These are phyloP conservation scores for Centella asiatica DNA, from an alignment of 129 eudicot genomes.

Conservation along the genomic window DNA sequence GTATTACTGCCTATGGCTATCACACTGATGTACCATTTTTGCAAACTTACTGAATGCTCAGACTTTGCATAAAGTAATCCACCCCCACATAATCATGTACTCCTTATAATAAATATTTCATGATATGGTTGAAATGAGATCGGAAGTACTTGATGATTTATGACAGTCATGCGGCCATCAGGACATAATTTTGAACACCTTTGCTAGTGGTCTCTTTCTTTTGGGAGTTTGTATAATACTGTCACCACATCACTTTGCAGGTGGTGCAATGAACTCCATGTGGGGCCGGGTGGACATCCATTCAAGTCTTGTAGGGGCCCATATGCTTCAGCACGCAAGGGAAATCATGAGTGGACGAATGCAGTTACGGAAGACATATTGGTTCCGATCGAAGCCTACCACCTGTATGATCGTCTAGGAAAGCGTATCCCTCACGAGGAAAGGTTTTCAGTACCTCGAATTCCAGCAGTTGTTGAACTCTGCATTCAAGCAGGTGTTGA, in stretches of 20 bases:
- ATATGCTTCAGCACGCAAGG: conserved; percentile 53
- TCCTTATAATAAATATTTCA: neutral
- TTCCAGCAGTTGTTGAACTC: conserved; percentile 83
- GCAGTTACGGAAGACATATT: conserved; percentile 71
- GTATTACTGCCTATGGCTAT: neutral
- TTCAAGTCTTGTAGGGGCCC: conserved; percentile 86
- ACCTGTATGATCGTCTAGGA: conserved; percentile 77
- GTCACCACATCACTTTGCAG: conserved; percentile 32
- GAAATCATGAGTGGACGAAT: conserved; percentile 76
- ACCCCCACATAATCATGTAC: neutral
- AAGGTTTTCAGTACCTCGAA: conserved; percentile 79
- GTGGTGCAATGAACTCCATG: conserved; percentile 89
- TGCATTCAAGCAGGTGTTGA: conserved; percentile 98
- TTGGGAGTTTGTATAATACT: no score
- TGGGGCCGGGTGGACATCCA: conserved; percentile 87
- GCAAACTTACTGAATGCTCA: neutral
- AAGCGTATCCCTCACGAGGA: conserved; percentile 79
- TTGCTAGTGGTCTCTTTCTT: neutral
- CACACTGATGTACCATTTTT: neutral
- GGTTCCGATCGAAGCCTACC: conserved; percentile 77
- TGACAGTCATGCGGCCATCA: neutral
- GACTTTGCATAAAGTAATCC: neutral
- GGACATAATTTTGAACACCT: neutral
- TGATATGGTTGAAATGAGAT: neutral
- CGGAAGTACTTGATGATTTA: neutral